Evolutionary conservation across 2,329 filamentous ascomycete genomes (phyloP).

Genomic region (Parascedosporium putredinis): DNA sequence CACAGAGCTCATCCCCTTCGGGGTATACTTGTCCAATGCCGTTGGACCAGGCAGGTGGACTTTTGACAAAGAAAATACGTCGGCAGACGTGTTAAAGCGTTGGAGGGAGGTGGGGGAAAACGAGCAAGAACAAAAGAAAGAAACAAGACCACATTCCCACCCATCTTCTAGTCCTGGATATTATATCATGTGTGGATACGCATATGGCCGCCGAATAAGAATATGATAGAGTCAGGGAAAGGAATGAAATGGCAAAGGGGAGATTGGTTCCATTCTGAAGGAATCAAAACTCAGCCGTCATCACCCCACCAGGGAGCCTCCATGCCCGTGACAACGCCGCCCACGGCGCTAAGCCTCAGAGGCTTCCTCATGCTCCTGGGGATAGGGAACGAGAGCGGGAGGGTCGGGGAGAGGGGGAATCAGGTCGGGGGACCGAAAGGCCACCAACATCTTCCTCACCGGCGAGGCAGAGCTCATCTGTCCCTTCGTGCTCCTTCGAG

Average conservation of each 20-base stretch:
- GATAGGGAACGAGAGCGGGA: constrained; percentile 1
- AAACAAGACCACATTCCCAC: too few relatives aligned
- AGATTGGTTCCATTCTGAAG: constrained; percentile 7
- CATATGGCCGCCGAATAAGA: neutral
- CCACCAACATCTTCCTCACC: constrained; percentile 9
- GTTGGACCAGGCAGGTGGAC: neutral
- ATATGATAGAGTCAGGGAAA: constrained; percentile 1
- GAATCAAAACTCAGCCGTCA: too few relatives aligned
- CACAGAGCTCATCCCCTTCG: neutral
- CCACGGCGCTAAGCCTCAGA: constrained; percentile 31
- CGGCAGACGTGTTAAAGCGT: constrained; percentile 7
- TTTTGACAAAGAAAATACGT: neutral
- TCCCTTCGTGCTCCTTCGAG: neutral
- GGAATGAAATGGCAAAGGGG: constrained; percentile 1
- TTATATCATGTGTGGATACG: neutral
- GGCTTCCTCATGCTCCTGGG: constrained; percentile 21
- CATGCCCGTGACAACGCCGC: constrained; percentile 15
- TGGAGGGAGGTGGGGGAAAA: too few relatives aligned
- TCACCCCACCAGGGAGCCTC: constrained; percentile 30
- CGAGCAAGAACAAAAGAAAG: too few relatives aligned
- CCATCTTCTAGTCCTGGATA: too few relatives aligned
- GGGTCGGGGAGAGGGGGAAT: constrained; percentile 20
- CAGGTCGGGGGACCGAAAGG: constrained; percentile 26
- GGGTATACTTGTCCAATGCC: too few relatives aligned
- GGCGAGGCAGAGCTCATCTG: neutral